These are phyloP conservation scores for Triticum monococcum DNA, from an alignment of 176 grass and related monocot genomes.

Conservation along the genomic window DNA sequence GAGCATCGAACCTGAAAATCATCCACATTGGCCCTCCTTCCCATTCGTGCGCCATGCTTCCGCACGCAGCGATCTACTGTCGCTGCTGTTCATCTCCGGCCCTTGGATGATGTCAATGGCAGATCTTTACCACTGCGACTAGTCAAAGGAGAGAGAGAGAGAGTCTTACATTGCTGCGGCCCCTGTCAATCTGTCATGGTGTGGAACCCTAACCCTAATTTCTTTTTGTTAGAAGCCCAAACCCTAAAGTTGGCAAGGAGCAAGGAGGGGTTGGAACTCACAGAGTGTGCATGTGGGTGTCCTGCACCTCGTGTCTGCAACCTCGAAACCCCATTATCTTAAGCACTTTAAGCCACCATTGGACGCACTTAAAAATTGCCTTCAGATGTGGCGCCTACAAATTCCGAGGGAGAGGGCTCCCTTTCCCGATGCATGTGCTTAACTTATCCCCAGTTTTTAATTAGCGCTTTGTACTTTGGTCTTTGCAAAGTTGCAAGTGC, in stretches of 20 bases:
- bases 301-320: constrained; percentile 47
- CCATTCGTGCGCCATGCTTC: background rate
- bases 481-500: constrained; percentile 31
- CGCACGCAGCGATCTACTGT: background rate
- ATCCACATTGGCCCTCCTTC: constrained; percentile 11
- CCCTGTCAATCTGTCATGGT: constrained; percentile 21
- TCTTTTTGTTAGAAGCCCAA: constrained; percentile 23
- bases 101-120: background rate
- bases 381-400: constrained; percentile 51
- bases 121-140: background rate
- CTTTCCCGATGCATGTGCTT: constrained; percentile 37
- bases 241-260: constrained; percentile 49
- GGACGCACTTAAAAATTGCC: constrained; percentile 44
- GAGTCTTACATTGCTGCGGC: background rate
- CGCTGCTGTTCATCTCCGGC: background rate
- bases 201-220: constrained; percentile 69
- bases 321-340: constrained; percentile 38
- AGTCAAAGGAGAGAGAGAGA: constrained; percentile 3
- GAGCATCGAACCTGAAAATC: constrained; percentile 19
- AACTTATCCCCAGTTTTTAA: constrained; percentile 12
- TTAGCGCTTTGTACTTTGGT: constrained; percentile 30
- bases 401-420: constrained; percentile 49
- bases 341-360: constrained; percentile 36
- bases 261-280: constrained; percentile 27
- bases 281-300: constrained; percentile 52